phyloP scores from a whole-genome alignment of 108 stramenopile genomes.

The Skeletonema costatum region DNA sequence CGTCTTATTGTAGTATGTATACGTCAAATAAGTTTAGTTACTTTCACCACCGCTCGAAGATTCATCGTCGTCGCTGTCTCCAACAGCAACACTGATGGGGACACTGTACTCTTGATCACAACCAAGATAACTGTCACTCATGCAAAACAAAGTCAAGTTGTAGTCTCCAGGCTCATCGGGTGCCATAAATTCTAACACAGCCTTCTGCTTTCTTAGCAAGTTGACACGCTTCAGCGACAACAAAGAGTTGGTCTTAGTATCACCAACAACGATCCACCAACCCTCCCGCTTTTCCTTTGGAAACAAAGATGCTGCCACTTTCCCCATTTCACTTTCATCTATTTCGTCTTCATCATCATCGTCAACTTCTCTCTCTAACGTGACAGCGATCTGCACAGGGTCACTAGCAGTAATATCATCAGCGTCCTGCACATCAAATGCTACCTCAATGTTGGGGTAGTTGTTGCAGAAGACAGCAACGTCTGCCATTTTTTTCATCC shows the following conservation, averaged over 20 bases:
- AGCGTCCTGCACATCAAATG: conserved; percentile 82
- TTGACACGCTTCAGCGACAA: conserved; percentile 94
- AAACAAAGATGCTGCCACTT: conserved; percentile 88
- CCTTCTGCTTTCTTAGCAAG: conserved; percentile 64
- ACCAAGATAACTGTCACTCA: conserved; percentile 98
- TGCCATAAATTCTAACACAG: conserved; percentile 91
- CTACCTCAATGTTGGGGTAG: conserved; percentile 95
- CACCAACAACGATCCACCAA: conserved; percentile 97
- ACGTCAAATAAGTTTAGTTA: conserved; percentile 15
- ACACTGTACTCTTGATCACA: conserved; percentile 96
- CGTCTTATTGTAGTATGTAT: background rate
- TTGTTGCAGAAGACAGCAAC: conserved; percentile 98
- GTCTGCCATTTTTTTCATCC: conserved; percentile 93
- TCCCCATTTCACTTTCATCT: conserved; percentile 70
- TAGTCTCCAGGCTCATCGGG: conserved; percentile 95
- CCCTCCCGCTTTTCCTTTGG: conserved; percentile 93
- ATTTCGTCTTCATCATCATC: conserved; percentile 85
- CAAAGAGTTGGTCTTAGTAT: conserved; percentile 86
- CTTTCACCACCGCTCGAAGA: conserved; percentile 53
- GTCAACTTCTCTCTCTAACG: conserved; percentile 92
- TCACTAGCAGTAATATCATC: conserved; percentile 91
- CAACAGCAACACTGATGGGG: conserved; percentile 82
- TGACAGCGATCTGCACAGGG: conserved; percentile 84
- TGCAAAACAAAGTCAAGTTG: conserved; percentile 92
- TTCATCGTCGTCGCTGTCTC: conserved; percentile 63